Percentiles rank a stretch among this genome's conserved stretches.
Evolutionary conservation across 2,329 filamentous ascomycete species (phyloP).

Genomic region (Colletotrichum gigasporum): DNA sequence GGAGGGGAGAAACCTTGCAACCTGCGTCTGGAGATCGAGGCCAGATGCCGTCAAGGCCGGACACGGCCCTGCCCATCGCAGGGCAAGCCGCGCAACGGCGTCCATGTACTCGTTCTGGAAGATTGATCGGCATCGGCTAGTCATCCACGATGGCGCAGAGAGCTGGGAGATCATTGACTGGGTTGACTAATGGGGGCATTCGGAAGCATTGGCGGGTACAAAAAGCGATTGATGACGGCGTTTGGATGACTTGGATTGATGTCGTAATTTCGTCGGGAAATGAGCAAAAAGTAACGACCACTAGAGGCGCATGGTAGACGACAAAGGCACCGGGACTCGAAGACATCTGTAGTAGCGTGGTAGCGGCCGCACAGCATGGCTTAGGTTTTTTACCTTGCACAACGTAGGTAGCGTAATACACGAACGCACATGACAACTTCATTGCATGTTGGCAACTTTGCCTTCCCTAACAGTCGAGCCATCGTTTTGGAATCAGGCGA

Average conservation of each 20-base stretch:
- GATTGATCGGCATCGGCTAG: slow-evolving; percentile 76
- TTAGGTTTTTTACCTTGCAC: slow-evolving; percentile 3
- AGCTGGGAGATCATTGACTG: slow-evolving; percentile 73
- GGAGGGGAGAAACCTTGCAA: slow-evolving; percentile 81
- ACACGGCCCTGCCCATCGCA: slow-evolving; percentile 65
- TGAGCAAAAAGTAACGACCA: slow-evolving; percentile 11
- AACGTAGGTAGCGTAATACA: slow-evolving; percentile 10
- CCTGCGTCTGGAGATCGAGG: slow-evolving; percentile 73
- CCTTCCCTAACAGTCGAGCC: not conserved
- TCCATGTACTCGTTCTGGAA: slow-evolving; percentile 73
- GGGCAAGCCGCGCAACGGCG: slow-evolving; percentile 73
- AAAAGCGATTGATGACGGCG: slow-evolving; percentile 16
- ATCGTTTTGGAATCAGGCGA: not conserved
- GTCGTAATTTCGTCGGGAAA: slow-evolving; percentile 22
- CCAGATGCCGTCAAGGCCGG: slow-evolving; percentile 69
- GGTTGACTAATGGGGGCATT: slow-evolving; percentile 46
- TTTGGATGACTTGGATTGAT: slow-evolving; percentile 15
- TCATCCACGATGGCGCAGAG: slow-evolving; percentile 71
- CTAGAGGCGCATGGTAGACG: not conserved
- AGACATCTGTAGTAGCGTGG: slow-evolving; percentile 15
- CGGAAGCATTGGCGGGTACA: not conserved
- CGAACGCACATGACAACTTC: not conserved
- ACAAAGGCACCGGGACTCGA: not conserved
- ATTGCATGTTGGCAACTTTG: not conserved
- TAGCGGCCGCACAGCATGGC: slow-evolving; percentile 2